Conservation (phyloP, 1,284 basidiomycete species). For the Cryptococcus sp. region DNA sequence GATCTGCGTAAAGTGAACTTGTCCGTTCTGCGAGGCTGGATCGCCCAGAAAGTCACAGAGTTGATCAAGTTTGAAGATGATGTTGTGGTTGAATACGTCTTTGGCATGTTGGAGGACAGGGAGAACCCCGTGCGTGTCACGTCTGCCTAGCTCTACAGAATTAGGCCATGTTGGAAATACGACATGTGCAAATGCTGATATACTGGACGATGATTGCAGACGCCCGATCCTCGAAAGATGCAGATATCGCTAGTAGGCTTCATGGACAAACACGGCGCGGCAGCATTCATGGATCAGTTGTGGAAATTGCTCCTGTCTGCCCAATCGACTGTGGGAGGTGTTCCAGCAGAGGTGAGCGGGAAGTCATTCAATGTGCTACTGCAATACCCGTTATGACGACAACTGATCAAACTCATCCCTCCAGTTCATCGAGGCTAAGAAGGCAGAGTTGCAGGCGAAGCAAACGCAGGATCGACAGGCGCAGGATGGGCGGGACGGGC, state of each 20-base stretch:
- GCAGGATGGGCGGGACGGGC: slow-evolving; percentile 9
- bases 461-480: slow-evolving; percentile 46
- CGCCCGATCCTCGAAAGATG: slow-evolving; percentile 90
- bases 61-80: slow-evolving; percentile 95
- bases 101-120: slow-evolving; percentile 85
- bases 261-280: slow-evolving; percentile 65
- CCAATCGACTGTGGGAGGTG: slow-evolving; percentile 82
- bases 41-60: slow-evolving; percentile 84
- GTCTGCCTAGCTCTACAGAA: background rate
- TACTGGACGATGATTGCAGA: slow-evolving; percentile 57
- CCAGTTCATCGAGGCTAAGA: slow-evolving; percentile 88
- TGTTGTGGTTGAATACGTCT: slow-evolving; percentile 92
- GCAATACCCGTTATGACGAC: background rate
- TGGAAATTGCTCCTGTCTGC: slow-evolving; percentile 91
- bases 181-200: background rate
- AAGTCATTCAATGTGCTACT: background rate
- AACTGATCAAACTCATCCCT: background rate
- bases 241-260: slow-evolving; percentile 94
- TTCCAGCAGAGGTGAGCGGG: slow-evolving; percentile 67
- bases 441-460: slow-evolving; percentile 82
- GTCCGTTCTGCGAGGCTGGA: slow-evolving; percentile 78
- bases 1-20: slow-evolving; percentile 92
- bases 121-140: slow-evolving; percentile 68
- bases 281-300: slow-evolving; percentile 80
- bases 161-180: background rate